Base-by-base conservation (phyloP, 768 basidiomycete genomes). In the Suillus americanus region DNA sequence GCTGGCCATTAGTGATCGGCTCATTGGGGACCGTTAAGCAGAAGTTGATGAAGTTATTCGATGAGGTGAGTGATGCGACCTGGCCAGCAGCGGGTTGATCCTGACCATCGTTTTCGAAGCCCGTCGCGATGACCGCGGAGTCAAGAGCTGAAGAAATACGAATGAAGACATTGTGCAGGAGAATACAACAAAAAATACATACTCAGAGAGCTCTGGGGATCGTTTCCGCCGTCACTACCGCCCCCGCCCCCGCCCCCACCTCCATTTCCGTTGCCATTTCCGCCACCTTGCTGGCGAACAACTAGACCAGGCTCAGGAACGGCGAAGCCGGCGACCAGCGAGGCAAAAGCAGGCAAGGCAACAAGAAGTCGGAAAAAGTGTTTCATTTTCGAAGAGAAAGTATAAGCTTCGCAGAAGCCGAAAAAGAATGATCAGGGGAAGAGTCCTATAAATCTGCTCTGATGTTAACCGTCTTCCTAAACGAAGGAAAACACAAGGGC, bases 1-100 rank as follows among this genome's bases (percentile, higher is more conserved):
- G 85, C 65, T 80, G 73, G 38, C 86, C 87, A 72, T 87, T 81
- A 50, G 86, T 87, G 70, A 87, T 77, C 16, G 83, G 82, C 53
- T 81, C 73, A 61, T 81, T 75, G 56, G 79, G 74, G 10, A 75
- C 74, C 13, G 79, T 81, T 37, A 79, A 69, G 70, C 85, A 87
- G 71, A 81, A 82, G 77, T 85, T 84, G 77, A 85, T 83, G 70
- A 85, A 89, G 77, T 89, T 89, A 78, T 89, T 87, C 23, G 74
- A 78, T 16, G 83, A 84, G 1, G 84, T 84, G 61, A 82, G 73
- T 6, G 84, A 86, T 4, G 83, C 75, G 62, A 82, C 82, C 72
- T 86, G 84, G 46, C 84, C 84, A 71, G 75, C 73, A 33, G 76
- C 70, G 2, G 80, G 79, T 43, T 78, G 74, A 60, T 78, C 72